phyloP scores from a whole-genome alignment of 1,284 basidiomycete genomes.

The Melampsora abietis-canadensis region DNA sequence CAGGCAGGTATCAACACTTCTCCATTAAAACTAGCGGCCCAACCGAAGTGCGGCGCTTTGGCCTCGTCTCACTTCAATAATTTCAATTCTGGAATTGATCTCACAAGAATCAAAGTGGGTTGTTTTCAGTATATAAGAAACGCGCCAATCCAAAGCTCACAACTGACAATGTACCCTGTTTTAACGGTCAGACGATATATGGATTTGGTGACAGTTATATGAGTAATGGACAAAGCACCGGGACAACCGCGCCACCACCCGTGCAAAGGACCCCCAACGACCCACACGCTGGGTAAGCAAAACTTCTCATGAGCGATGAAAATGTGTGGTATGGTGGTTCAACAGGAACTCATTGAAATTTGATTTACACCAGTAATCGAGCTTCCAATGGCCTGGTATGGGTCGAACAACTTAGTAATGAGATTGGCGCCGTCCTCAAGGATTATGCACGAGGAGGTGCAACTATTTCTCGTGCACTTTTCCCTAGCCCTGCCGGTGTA shows the following conservation, averaged over 20 bases:
- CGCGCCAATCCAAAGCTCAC: background rate
- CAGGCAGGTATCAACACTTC: background rate
- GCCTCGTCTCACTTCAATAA: conserved; percentile 11
- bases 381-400: conserved; percentile 18
- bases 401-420: conserved; percentile 7
- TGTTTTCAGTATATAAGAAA: background rate
- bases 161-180: background rate
- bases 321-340: no score
- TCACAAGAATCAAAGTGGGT: conserved; percentile 14
- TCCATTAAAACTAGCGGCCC: conserved; percentile 11
- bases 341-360: no score
- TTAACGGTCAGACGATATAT: conserved; percentile 27
- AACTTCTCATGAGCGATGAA: background rate
- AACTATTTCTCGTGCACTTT: conserved; percentile 12
- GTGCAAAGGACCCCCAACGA: background rate
- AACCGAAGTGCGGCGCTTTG: conserved; percentile 16
- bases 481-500: background rate
- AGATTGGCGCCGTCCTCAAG: background rate
- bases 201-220: conserved; percentile 25
- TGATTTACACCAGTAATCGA: background rate
- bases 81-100: conserved; percentile 20
- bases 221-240: background rate
- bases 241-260: background rate
- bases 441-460: conserved; percentile 16
- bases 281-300: background rate